Base-by-base conservation (phyloP, 2,329 filamentous ascomycete species). In the Neopestalotiopsis rosae region DNA sequence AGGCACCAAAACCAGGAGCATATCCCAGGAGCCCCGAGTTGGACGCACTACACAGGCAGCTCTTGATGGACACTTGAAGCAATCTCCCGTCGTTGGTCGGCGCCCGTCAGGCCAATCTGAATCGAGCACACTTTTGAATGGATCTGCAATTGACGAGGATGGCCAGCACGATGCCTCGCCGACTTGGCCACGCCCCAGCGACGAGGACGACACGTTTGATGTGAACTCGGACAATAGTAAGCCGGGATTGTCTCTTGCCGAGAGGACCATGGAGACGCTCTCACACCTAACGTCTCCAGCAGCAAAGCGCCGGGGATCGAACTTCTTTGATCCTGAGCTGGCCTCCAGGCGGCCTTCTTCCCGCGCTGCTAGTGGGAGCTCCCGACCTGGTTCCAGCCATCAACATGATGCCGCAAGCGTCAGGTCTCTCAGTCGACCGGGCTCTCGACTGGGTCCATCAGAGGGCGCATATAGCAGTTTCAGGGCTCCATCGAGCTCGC, bases 191-290 rank as follows among this genome's bases (percentile, higher is more conserved):
- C 71, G 70, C 45, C 71, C 73, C 17, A 61, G 68, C 6, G 71
- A 72, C 4, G 74, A 77, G 28, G 68, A 68, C 4, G 65, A 72
- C 38, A 74, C 76, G 17, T 77, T 76, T 49, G 76, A 78, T 66
- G 34, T 71, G 2, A 68, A 69, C 34, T 66, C 72, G 2, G 68
- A 71, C 14, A 58, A 71, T 14, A 71, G 67, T 52, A 76, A 71
- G 57, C 69, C 74, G 14, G 72, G 69, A n/a, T 84, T 88, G 65
- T 95, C 93, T 0, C 84, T 98, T 4, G 90, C 92, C 0, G 95
- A 98, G 74, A 87, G 95, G 69, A 97, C 95, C 0, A 91, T 97
- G 57, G 94, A 97, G 78, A 97, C 94, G 0, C 83, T 98, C 5
- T 88, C 94, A 3, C 88, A 90, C 61, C 83, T 97, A 38, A 93